Percentiles rank a stretch among this genome's conserved stretches.
phyloP scores from a whole-genome alignment of 371 early-diverging fungal species.

The Apophysomyces ossiformis region DNA sequence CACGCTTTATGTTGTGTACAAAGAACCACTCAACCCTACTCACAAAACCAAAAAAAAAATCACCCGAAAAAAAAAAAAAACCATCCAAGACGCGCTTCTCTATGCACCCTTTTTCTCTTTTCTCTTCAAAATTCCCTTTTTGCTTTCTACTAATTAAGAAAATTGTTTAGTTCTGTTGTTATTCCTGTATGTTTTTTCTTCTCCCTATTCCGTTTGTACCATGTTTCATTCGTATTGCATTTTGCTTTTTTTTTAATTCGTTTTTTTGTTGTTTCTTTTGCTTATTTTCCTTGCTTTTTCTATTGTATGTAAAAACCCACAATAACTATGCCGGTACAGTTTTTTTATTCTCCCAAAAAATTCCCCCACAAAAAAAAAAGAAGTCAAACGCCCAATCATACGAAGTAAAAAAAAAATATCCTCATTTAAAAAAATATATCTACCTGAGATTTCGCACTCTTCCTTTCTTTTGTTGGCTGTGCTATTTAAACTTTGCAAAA shows the following conservation, averaged over 20 bases:
- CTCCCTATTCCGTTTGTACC: neutral
- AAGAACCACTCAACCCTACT: neutral
- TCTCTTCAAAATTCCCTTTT: slow-evolving; percentile 1
- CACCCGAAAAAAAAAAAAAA: neutral
- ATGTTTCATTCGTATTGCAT: slow-evolving; percentile 3
- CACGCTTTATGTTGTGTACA: slow-evolving; percentile 11
- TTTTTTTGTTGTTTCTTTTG: slow-evolving; percentile 9
- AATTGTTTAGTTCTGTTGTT: slow-evolving; percentile 6
- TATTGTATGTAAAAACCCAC: slow-evolving; percentile 12
- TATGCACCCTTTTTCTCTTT: slow-evolving; percentile 5
- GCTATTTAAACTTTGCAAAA: too few species aligned
- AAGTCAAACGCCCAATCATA: slow-evolving; percentile 5
- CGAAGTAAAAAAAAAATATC: slow-evolving; percentile 15
- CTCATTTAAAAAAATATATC: neutral
- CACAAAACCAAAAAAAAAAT: neutral
- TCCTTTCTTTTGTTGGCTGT: too few species aligned
- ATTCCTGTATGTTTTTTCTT: slow-evolving; percentile 8
- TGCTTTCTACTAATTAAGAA: slow-evolving; percentile 13
- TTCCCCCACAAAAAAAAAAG: neutral
- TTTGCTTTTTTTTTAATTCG: neutral
- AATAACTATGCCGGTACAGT: slow-evolving; percentile 2
- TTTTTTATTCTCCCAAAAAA: neutral
- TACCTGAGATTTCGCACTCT: too few species aligned
- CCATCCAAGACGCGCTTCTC: neutral
- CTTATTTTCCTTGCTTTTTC: neutral